Conservation (phyloP, 1,139 yeast genomes). For the Blastobotrys apis region DNA sequence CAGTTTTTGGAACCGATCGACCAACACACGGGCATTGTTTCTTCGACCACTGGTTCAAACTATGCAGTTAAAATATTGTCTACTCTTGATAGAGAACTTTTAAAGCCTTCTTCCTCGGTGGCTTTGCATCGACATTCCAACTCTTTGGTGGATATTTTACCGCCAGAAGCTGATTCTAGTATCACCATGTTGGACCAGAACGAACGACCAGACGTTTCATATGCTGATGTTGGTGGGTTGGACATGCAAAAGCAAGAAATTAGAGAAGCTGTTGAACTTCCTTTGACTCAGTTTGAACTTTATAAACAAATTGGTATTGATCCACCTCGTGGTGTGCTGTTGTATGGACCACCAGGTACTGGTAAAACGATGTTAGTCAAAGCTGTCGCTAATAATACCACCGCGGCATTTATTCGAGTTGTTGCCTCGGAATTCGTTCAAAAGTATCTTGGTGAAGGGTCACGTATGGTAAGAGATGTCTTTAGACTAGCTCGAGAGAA, state of each 20-base stretch:
- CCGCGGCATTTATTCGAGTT: constrained; percentile 93
- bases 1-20: constrained; percentile 97
- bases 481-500: constrained; percentile 96
- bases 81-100: constrained; percentile 87
- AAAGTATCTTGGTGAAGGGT: constrained; percentile 98
- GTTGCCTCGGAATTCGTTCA: constrained; percentile 98
- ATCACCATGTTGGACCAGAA: constrained; percentile 92
- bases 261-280: constrained; percentile 96
- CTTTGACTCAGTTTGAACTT: constrained; percentile 91
- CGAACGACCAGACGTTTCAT: constrained; percentile 79
- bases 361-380: constrained; percentile 99
- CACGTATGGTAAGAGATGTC: constrained; percentile 98
- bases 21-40: constrained; percentile 92
- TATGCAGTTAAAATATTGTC: constrained; percentile 93
- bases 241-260: constrained; percentile 99
- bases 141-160: constrained; percentile 93
- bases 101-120: constrained; percentile 92
- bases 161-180: constrained; percentile 98
- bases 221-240: constrained; percentile 95
- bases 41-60: constrained; percentile 96
- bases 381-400: constrained; percentile 95
- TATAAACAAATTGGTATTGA: constrained; percentile 98
- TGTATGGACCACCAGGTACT: constrained; percentile 99
- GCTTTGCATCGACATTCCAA: constrained; percentile 98
- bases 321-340: constrained; percentile 95